Base-by-base conservation (phyloP, 129 eudicot species). In the Ambrosia trifida region DNA sequence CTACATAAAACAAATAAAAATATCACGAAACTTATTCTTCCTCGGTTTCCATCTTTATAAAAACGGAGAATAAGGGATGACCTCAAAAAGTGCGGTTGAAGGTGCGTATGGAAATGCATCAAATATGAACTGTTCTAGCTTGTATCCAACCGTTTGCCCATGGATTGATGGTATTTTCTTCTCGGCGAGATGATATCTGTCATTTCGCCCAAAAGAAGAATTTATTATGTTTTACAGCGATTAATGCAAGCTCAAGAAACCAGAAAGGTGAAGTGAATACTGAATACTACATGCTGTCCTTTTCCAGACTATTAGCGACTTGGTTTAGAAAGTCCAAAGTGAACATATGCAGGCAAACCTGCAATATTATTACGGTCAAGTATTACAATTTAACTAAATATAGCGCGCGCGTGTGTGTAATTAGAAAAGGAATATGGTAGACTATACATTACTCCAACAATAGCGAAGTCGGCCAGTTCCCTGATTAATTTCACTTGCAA, bases 281-380 rank as follows among this genome's bases (percentile, higher is more conserved):
- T 80, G 33, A 94, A 24, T 59, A 59, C 19, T 59, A 59, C 98
- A 87, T 89, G 96, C 98, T 87, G 83, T 94, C 98, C 74, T 87
- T 94, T 82, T 94, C 98, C 40, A 94, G 92, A 56, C 91, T 90
- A 75, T 84, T 94, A 43, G 97, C 98, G n/a, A 94, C 98, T 82
- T 90, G 95, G 88, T 94, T 94, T 69, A 94, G 82, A 73, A 94
- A 94, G 74, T 94, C 98, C 77, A 94, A 78, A 19, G 96, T 87
- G 77, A 94, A 94, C 98, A 94, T 89, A 83, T 94, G 98, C 47
- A 94, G 81, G 89, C 98, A 94, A 52, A 94, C 91, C 98, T 94
- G 93, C 62, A 78, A 84, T 30, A 75, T 16, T 41, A 58, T 3
- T 17, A 44, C 10, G 46, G 50, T 1, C 11, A 66, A 44, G 51